Base-by-base conservation (phyloP, 495 filamentous ascomycete species). In the Penicillium fimorum region DNA sequence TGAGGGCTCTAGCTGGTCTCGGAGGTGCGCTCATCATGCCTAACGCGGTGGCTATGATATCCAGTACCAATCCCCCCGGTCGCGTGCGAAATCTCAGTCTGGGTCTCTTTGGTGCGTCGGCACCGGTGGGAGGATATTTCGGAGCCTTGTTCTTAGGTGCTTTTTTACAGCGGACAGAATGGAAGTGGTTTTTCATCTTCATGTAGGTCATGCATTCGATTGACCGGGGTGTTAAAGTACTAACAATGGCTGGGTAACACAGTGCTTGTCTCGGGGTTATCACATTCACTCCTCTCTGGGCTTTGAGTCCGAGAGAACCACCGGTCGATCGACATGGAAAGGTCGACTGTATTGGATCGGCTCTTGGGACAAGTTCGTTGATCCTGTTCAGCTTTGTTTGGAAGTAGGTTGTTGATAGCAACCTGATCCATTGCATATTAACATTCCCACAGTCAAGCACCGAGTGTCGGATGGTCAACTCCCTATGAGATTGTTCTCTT, bases 331-430 rank as follows among this genome's bases (percentile, higher is more conserved):
- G 59, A n/a, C 47, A 75, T 25, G 81, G 77, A 5, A 70, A 59
- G 6, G 69, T 84, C 35, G 80, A 84, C 58, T 79, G 68, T 54
- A 53, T 80, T 29, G 80, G 81, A 5, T 73, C 79, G 1, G 66
- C 66, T n/a, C 59, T 84, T 9, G 76, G 78, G 0, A 69, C 73
- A 1, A 65, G 66, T 12, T 74, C 69, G 1, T 56, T 82, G 27
- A 76, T 83, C 11, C 53, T 81, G 2, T 83, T 83, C 68, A 84
- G 79, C 58, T 75, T 82, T 61, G 75, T 74, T 22, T 83, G 80
- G 79, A 82, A 78, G 78, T 82, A 65, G 66, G 77, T 64, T 1
- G 7, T 9, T 22, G 18, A 5, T 5, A 20, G 2, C 11, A 24
- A 17, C 18, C 9, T 15, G 15, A 24, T 27, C 9, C 45, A 37